Conservation (phyloP, 768 basidiomycete genomes). For the Serpula lacrymans region DNA sequence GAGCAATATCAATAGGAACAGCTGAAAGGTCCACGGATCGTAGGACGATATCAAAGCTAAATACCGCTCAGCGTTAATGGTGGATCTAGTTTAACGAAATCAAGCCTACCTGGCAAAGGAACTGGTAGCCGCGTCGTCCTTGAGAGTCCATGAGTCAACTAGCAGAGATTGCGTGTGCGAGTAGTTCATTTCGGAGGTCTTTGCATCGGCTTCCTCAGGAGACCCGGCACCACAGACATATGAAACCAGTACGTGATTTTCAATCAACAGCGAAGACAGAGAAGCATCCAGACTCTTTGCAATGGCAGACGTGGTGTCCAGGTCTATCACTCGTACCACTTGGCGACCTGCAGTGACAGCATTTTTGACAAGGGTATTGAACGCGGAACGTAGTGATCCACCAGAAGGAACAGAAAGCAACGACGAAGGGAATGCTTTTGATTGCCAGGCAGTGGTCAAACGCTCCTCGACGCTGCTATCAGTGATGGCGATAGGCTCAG, state of each 20-base stretch:
- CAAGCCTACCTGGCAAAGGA: conserved; percentile 10
- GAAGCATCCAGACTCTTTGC: conserved; percentile 13
- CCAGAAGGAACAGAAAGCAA: conserved; percentile 7
- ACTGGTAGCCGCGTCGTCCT: background rate
- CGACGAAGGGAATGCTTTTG: conserved; percentile 21
- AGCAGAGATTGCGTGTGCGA: conserved; percentile 11
- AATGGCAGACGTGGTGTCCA: conserved; percentile 17
- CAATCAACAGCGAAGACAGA: conserved; percentile 13
- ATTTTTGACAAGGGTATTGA: conserved; percentile 14
- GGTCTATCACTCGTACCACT: conserved; percentile 21
- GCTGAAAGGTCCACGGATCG: conserved; percentile 18
- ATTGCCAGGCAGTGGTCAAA: conserved; percentile 29
- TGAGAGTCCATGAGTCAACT: conserved; percentile 16
- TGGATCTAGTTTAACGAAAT: too few species aligned
- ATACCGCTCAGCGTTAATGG: background rate
- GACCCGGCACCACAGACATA: conserved; percentile 14
- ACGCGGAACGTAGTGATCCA: conserved; percentile 5
- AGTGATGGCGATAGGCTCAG: conserved; percentile 20
- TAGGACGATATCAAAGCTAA: conserved; percentile 18
- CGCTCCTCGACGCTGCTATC: conserved; percentile 26
- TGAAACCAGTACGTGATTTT: conserved; percentile 12
- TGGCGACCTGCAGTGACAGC: conserved; percentile 17
- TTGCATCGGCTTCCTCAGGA: conserved; percentile 19
- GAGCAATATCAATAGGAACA: conserved; percentile 13
- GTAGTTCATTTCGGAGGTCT: conserved; percentile 13